Evolutionary conservation across 1,284 basidiomycete genomes (phyloP).

Genomic region (Rhodotorula sp.): DNA sequence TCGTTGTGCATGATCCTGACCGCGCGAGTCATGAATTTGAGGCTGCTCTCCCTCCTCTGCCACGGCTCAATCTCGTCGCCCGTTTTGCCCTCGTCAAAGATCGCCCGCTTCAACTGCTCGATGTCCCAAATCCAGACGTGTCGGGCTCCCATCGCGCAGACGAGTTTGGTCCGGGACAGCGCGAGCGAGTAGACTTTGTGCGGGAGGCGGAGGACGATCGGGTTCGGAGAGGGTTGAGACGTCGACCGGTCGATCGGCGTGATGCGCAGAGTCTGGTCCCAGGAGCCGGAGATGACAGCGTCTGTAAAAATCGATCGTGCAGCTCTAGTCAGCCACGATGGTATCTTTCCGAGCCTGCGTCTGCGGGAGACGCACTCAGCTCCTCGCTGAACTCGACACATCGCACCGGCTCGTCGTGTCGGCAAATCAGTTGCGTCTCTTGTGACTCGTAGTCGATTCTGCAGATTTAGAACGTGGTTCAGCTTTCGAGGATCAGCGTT

Average conservation of each 20-base stretch:
- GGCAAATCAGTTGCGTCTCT: conserved; percentile 52
- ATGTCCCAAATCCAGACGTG: conserved; percentile 84
- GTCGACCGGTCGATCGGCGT: conserved; percentile 57
- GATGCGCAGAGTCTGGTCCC: conserved; percentile 83
- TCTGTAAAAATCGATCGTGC: conserved; percentile 54
- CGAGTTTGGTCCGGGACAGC: conserved; percentile 67
- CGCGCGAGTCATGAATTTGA: conserved; percentile 92
- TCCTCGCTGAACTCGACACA: conserved; percentile 52
- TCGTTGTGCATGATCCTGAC: conserved; percentile 90
- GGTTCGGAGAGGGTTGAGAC: conserved; percentile 44
- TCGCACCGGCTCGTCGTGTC: conserved; percentile 53
- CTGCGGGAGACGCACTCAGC: conserved; percentile 46
- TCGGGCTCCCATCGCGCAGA: conserved; percentile 86
- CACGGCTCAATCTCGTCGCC: conserved; percentile 54
- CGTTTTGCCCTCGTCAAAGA: conserved; percentile 19
- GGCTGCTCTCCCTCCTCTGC: conserved; percentile 81
- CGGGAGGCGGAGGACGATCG: conserved; percentile 62
- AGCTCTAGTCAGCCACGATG: neutral
- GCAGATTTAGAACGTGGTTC: neutral
- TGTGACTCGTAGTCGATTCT: conserved; percentile 54
- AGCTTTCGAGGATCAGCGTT: too few species aligned
- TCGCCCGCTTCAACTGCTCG: conserved; percentile 59
- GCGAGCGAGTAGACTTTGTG: conserved; percentile 83
- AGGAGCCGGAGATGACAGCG: conserved; percentile 76
- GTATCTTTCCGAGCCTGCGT: neutral